Conservation (phyloP, 495 filamentous ascomycete genomes). For the Neurospora hispaniola region DNA sequence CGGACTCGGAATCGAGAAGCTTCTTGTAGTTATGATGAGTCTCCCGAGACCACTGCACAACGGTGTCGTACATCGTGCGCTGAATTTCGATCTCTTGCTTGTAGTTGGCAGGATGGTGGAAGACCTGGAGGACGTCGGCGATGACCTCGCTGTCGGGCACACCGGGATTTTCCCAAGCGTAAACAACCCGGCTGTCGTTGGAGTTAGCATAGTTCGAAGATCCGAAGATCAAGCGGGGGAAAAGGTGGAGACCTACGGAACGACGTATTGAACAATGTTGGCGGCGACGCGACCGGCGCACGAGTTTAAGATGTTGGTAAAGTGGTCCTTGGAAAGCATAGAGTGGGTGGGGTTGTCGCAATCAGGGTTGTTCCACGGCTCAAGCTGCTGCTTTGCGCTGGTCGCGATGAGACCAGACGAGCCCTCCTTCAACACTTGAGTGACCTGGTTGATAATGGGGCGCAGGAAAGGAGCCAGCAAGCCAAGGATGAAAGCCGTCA, state of each 20-base stretch:
- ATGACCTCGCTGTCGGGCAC: constrained; percentile 70
- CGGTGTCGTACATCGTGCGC: constrained; percentile 72
- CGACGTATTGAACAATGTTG: constrained; percentile 69
- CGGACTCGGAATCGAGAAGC: constrained; percentile 67
- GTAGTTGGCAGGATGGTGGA: constrained; percentile 75
- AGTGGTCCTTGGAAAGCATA: constrained; percentile 92
- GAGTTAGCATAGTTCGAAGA: too few relatives aligned
- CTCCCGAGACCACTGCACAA: constrained; percentile 63
- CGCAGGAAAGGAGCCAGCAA: constrained; percentile 82
- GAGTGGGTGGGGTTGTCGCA: constrained; percentile 92
- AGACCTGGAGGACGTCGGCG: constrained; percentile 62
- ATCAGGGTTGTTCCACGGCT: constrained; percentile 77
- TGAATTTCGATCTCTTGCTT: constrained; percentile 67
- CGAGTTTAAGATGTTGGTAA: constrained; percentile 82
- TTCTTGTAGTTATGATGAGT: constrained; percentile 54
- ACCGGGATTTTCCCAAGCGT: constrained; percentile 79
- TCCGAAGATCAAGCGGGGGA: neutral
- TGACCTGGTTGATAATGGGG: constrained; percentile 82
- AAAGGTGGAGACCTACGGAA: constrained; percentile 41
- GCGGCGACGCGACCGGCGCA: constrained; percentile 76
- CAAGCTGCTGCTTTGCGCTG: constrained; percentile 75
- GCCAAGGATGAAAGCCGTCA: constrained; percentile 83
- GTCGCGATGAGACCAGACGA: constrained; percentile 70
- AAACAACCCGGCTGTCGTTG: constrained; percentile 41
- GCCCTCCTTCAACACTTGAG: constrained; percentile 69